Percentiles rank a stretch among this genome's conserved stretches.
phyloP scores from a whole-genome alignment of 768 basidiomycete genomes.

The Leccinum sublutescens region DNA sequence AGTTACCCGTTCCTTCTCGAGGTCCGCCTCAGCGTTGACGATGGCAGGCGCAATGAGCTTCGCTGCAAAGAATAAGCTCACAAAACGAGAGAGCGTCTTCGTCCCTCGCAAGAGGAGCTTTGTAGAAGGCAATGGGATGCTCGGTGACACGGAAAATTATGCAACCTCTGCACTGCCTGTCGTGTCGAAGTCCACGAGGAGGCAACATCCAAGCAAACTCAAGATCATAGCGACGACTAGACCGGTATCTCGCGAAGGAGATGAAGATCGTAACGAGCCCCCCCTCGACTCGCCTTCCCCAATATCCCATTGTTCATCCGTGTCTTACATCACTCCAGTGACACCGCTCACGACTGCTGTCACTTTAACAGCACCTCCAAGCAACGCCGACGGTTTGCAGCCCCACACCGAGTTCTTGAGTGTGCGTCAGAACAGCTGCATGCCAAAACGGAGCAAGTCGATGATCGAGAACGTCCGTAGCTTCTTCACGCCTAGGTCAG shows the following conservation, averaged over 20 bases:
- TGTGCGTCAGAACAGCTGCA: slow-evolving; percentile 21
- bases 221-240: slow-evolving; percentile 27
- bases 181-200: slow-evolving; percentile 18
- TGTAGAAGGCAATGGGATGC: slow-evolving; percentile 25
- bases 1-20: slow-evolving; percentile 44
- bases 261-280: slow-evolving; percentile 24
- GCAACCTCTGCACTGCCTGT: background rate
- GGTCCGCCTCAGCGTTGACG: slow-evolving; percentile 58
- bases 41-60: slow-evolving; percentile 54
- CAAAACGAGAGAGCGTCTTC: slow-evolving; percentile 68
- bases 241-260: slow-evolving; percentile 20
- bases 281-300: slow-evolving; percentile 37
- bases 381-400: slow-evolving; percentile 13
- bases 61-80: slow-evolving; percentile 56
- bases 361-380: slow-evolving; percentile 14
- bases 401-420: slow-evolving; percentile 31
- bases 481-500: slow-evolving; percentile 52
- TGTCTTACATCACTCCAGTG: slow-evolving; percentile 25
- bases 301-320: slow-evolving; percentile 39
- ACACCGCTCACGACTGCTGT: slow-evolving; percentile 20
- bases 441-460: slow-evolving; percentile 47
- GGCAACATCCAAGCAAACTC: slow-evolving; percentile 29
- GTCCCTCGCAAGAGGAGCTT: slow-evolving; percentile 59
- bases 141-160: slow-evolving; percentile 18
- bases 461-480: slow-evolving; percentile 63